These are phyloP conservation scores for Tolypocladium endophyticum DNA, from an alignment of 2,329 filamentous ascomycete species.

Conservation along the genomic window DNA sequence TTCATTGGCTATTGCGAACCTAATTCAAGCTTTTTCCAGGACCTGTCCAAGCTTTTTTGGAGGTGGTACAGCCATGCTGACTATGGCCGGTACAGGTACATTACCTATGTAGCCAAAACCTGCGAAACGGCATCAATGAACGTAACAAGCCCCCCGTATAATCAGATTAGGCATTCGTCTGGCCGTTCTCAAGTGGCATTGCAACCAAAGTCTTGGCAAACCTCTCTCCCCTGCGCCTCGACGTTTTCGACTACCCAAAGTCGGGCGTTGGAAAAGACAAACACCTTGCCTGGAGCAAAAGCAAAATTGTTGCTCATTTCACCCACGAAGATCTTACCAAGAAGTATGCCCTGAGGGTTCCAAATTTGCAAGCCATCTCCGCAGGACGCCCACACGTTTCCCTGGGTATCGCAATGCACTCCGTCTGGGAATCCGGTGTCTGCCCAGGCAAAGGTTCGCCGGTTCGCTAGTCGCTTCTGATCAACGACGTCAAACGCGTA, in stretches of 20 bases:
- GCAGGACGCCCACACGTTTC: slow-evolving; percentile 42
- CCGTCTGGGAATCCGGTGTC: slow-evolving; percentile 49
- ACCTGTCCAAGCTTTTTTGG: no score
- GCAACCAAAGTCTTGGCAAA: slow-evolving; percentile 11
- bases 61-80: no score
- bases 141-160: no score
- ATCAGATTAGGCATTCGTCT: no score
- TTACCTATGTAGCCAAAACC: no score
- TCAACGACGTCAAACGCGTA: slow-evolving; percentile 5
- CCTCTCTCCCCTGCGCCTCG: slow-evolving; percentile 10
- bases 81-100: no score
- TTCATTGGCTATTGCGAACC: no score
- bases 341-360: slow-evolving; percentile 31
- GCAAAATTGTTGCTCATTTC: slow-evolving; percentile 8
- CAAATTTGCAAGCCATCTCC: slow-evolving; percentile 40
- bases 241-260: slow-evolving; percentile 9
- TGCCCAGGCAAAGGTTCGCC: slow-evolving; percentile 45
- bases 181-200: background rate
- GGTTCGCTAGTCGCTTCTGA: slow-evolving; percentile 17
- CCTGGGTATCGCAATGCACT: slow-evolving; percentile 42
- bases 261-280: slow-evolving; percentile 8
- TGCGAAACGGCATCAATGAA: no score
- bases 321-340: slow-evolving; percentile 40
- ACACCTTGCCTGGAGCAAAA: slow-evolving; percentile 8
- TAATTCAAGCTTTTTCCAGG: no score